Conservation (phyloP, 805 yeast species). For the Candida rishiriensis region DNA sequence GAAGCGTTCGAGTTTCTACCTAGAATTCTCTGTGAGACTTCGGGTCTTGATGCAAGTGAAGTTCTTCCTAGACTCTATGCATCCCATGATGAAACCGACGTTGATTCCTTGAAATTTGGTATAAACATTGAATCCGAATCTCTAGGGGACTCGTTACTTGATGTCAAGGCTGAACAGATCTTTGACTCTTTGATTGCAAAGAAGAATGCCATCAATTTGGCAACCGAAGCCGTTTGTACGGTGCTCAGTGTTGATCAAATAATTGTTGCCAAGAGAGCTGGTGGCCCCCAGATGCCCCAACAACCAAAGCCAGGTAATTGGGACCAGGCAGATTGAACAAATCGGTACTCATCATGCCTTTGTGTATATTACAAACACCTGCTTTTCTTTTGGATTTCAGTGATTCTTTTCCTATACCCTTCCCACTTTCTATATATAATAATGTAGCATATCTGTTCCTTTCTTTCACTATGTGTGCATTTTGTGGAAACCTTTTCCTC, state of each 20-base stretch:
- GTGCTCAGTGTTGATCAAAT: constrained; percentile 92
- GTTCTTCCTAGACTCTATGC: constrained; percentile 87
- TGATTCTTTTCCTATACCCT: no score
- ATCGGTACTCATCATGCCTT: no score
- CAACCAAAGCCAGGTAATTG: constrained; percentile 90
- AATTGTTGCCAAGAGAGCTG: constrained; percentile 98
- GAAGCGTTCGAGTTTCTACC: constrained; percentile 94
- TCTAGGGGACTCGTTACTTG: constrained; percentile 57
- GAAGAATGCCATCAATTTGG: constrained; percentile 83
- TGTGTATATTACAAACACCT: no score
- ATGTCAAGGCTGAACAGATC: constrained; percentile 64
- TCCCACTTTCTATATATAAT: no score
- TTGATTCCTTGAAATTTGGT: constrained; percentile 41
- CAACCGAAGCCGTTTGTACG: constrained; percentile 93
- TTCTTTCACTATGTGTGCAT: no score
- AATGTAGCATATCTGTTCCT: no score
- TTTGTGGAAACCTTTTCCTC: no score
- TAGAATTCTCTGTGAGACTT: constrained; percentile 86
- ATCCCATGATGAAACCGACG: constrained; percentile 59
- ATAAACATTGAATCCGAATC: constrained; percentile 77
- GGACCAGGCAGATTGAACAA: constrained; percentile 78
- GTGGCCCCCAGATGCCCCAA: constrained; percentile 89
- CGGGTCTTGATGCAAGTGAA: constrained; percentile 88
- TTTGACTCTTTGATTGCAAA: constrained; percentile 78
- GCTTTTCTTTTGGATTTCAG: no score